A percentile compares a stretch with the other conserved stretches of the same genome.
Evolutionary conservation across 2,329 filamentous ascomycete species (phyloP).

Genomic region (Hymenoscyphus repandus): DNA sequence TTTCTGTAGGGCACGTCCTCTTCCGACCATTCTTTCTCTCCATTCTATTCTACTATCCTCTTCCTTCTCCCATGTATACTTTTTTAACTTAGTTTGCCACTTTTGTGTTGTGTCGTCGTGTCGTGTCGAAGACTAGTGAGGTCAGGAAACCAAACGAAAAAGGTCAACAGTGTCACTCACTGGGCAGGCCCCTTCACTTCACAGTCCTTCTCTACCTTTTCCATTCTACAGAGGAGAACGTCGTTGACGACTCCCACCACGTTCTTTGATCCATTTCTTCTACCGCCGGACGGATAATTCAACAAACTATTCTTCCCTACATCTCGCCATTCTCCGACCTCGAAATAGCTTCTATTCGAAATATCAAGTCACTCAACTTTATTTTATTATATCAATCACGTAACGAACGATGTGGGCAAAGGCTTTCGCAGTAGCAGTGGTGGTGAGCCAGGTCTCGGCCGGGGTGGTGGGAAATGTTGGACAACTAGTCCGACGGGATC

Average conservation of each 20-base stretch:
- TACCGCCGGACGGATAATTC: slow-evolving; percentile 7
- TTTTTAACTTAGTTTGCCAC: slow-evolving; percentile 3
- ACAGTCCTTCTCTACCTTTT: slow-evolving; percentile 15
- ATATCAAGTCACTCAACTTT: neutral
- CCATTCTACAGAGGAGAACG: slow-evolving; percentile 8
- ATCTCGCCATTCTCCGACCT: neutral
- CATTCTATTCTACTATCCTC: slow-evolving; percentile 14
- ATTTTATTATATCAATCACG: slow-evolving; percentile 1
- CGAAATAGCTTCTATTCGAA: neutral
- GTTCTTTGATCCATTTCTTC: slow-evolving; percentile 13
- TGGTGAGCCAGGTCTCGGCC: slow-evolving; percentile 26
- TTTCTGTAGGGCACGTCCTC: slow-evolving; percentile 4
- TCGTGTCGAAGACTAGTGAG: slow-evolving; percentile 8
- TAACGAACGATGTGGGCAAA: slow-evolving; percentile 17
- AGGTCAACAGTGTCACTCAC: slow-evolving; percentile 18
- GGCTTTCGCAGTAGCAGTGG: slow-evolving; percentile 18
- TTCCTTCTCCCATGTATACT: slow-evolving; percentile 14
- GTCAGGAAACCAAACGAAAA: slow-evolving; percentile 22
- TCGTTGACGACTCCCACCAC: slow-evolving; percentile 13
- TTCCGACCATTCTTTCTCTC: slow-evolving; percentile 8
- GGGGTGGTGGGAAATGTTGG: slow-evolving; percentile 20
- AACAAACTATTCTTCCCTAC: slow-evolving; percentile 12
- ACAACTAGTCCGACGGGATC: slow-evolving; percentile 21
- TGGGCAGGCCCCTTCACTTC: slow-evolving; percentile 24
- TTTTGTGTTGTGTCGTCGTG: slow-evolving; percentile 7